Evolutionary conservation across 1,139 yeast species (phyloP), one percentile per base, ranked within the genome.

Genomic region (Groenewaldozyma sp.): DNA sequence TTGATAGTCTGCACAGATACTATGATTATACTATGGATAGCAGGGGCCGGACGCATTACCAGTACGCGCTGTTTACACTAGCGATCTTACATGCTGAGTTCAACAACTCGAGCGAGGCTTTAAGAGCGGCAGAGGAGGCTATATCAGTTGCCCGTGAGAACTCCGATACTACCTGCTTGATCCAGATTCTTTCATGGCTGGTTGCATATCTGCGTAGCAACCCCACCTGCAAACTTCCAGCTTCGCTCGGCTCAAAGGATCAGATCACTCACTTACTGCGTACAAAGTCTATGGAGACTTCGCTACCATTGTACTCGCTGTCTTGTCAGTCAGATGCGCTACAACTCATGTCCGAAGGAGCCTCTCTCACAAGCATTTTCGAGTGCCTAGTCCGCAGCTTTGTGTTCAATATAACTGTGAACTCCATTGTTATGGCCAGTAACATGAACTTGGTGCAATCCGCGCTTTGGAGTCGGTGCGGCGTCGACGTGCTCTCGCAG

Each of bases 91-190:
- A 86, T 52, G 83, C 84, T 17, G 74, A 74, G 41, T 86, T 83
- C 59, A 79, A 82, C 27, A 82, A 82, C 48, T 77, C 76, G 47
- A 73, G 71, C 21, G 84, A 83, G 47, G 94, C 95, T 0, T 60
- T 83, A 13, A 71, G 79, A 48, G 82, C 94, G 0, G 82, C 87
- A 3, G 86, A 82, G 48, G 96, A 87, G 55, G 93, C 96, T 0
- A 81, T 87, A 2, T 70, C 83, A 3, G 88, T 87, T 2, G 95
- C 95, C 0, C 66, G 96, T 50, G 95, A 87, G 53, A 80, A 82
- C 51, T 79, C 78, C 48, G 95, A 87, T 56, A 70, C 74, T 44
- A 65, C 71, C 10, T 83, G 94, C 16, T 65, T 87, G 31, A 81
- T 86, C 13, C 79, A 78, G 49, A 72, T 87, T n/a, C 63, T 86